These are phyloP conservation scores for Apiotrichum brassicae DNA, from an alignment of 1,284 basidiomycete species.

Conservation along the genomic window DNA sequence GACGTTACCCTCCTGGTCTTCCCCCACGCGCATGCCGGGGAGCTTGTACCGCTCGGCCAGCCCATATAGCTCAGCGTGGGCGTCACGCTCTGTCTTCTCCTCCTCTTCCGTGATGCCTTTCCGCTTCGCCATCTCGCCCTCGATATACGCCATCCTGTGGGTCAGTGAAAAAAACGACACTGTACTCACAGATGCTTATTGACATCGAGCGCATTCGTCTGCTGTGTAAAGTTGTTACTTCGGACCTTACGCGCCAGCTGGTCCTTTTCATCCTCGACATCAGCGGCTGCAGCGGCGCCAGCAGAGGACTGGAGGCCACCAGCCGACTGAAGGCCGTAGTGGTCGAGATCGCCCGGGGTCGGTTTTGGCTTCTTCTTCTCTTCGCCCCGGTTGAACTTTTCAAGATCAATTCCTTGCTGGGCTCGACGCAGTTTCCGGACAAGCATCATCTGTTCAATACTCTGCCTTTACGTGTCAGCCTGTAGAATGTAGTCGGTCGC, in stretches of 20 bases:
- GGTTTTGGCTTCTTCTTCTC: slow-evolving; percentile 56
- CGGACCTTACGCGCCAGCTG: slow-evolving; percentile 65
- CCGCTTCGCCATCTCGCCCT: slow-evolving; percentile 80
- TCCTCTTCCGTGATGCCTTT: slow-evolving; percentile 54
- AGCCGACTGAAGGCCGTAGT: slow-evolving; percentile 52
- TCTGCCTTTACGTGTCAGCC: slow-evolving; percentile 28
- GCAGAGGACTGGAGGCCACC: slow-evolving; percentile 30
- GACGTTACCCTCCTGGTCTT: slow-evolving; percentile 77
- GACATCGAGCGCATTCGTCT: slow-evolving; percentile 90
- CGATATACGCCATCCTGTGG: slow-evolving; percentile 92
- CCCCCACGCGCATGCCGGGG: slow-evolving; percentile 27
- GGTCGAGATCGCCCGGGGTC: slow-evolving; percentile 46
- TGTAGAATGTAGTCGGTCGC: slow-evolving; percentile 8
- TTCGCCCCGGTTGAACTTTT: slow-evolving; percentile 78
- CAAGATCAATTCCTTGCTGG: slow-evolving; percentile 71
- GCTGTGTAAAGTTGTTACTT: slow-evolving; percentile 89
- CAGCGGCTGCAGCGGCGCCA: not conserved
- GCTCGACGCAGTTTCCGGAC: slow-evolving; percentile 69
- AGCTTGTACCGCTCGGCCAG: slow-evolving; percentile 61
- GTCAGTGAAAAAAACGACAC: not conserved
- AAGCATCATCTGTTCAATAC: slow-evolving; percentile 73
- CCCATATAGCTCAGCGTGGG: slow-evolving; percentile 70
- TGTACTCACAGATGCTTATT: slow-evolving; percentile 88
- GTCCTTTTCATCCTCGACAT: slow-evolving; percentile 53
- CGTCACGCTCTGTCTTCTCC: slow-evolving; percentile 43